A percentile compares a stretch with the other conserved stretches of the same genome.
phyloP scores from a whole-genome alignment of 495 filamentous ascomycete genomes.

The Neurospora sp. region DNA sequence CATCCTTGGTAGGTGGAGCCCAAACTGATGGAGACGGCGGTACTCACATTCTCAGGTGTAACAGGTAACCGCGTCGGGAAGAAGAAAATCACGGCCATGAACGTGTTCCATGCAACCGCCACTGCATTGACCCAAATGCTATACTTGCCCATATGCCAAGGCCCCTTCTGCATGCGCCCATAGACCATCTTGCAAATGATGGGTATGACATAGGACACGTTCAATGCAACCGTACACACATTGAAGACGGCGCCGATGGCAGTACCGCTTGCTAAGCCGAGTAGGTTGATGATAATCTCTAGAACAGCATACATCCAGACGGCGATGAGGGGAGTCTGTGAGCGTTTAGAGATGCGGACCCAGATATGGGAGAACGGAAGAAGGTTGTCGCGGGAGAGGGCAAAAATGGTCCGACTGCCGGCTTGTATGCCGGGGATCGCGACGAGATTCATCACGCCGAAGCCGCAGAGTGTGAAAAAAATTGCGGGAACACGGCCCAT shows the following conservation, averaged over 20 bases:
- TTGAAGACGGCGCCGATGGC: constrained; percentile 56
- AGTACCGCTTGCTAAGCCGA: constrained; percentile 51
- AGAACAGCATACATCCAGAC: constrained; percentile 50
- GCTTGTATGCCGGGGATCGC: constrained; percentile 54
- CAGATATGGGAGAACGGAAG: constrained; percentile 46
- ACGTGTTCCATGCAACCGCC: constrained; percentile 49
- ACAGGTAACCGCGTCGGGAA: constrained; percentile 48
- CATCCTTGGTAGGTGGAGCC: neutral
- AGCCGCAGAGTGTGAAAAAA: constrained; percentile 49
- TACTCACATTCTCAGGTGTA: constrained; percentile 28
- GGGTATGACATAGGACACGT: constrained; percentile 53
- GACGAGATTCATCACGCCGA: constrained; percentile 49
- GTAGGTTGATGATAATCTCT: constrained; percentile 51
- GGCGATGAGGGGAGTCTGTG: constrained; percentile 49
- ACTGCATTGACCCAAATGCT: constrained; percentile 38
- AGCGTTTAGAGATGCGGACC: constrained; percentile 42
- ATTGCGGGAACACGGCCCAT: constrained; percentile 49
- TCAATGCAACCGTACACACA: constrained; percentile 52
- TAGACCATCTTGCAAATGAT: constrained; percentile 51
- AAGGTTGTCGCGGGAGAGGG: constrained; percentile 50
- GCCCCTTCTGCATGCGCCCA: constrained; percentile 46
- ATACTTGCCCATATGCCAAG: constrained; percentile 47
- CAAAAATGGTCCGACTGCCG: constrained; percentile 51
- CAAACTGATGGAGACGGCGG: neutral
- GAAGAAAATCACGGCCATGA: constrained; percentile 52